Evolutionary conservation across 176 grass and related monocot genomes (phyloP).

Genomic region (Bromus sterilis): DNA sequence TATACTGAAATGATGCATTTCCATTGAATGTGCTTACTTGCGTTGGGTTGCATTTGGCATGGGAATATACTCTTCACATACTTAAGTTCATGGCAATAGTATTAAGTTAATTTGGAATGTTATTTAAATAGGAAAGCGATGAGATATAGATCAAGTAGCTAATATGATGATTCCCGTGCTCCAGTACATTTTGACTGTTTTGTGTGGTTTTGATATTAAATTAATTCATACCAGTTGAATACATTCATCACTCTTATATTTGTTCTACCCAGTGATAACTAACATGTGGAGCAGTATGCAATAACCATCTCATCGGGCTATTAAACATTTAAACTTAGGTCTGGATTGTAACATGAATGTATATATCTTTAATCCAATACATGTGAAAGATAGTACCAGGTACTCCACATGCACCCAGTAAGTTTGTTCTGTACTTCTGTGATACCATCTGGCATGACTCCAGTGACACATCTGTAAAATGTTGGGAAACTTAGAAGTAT

Average conservation of each 20-base stretch:
- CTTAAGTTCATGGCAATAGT: background rate
- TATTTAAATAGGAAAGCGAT: background rate
- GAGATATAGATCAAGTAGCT: too few relatives aligned
- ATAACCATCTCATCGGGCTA: background rate
- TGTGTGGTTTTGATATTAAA: background rate
- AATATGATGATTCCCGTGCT: background rate
- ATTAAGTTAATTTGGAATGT: background rate
- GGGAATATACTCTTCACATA: background rate
- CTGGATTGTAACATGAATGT: conserved; percentile 7
- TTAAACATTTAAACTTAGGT: background rate
- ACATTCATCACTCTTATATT: background rate
- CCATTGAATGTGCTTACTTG: background rate
- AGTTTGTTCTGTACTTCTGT: background rate
- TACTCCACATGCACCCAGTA: background rate
- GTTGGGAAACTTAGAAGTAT: background rate
- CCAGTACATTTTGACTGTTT: background rate
- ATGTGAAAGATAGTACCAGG: background rate
- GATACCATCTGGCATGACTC: background rate
- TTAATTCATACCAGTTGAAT: background rate
- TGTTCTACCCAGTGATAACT: background rate
- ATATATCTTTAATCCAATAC: background rate
- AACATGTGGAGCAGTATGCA: background rate
- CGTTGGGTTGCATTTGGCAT: background rate
- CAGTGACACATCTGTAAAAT: background rate
- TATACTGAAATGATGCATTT: background rate